Conservation (phyloP, 1,284 basidiomycete genomes). For the Ganoderma resinaceum region DNA sequence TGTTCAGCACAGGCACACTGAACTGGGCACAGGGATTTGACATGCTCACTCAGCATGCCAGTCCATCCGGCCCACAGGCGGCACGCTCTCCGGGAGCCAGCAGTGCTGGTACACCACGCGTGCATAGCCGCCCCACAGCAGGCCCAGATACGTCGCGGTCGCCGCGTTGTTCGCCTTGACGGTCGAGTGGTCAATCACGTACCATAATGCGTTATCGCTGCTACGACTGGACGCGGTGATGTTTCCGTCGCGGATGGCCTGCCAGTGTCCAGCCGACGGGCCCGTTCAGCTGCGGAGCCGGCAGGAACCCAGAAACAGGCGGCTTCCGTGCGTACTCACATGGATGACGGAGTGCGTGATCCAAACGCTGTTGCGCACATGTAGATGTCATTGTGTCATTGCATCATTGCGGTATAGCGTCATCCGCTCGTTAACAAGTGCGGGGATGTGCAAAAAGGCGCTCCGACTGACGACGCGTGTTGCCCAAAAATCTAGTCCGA, state of each 20-base stretch:
- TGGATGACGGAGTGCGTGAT: constrained; percentile 36
- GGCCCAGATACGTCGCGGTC: constrained; percentile 50
- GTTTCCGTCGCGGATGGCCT: constrained; percentile 47
- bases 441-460: background rate
- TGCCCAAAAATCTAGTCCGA: constrained; percentile 47
- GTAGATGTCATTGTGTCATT: constrained; percentile 30
- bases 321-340: constrained; percentile 12
- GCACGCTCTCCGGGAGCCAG: constrained; percentile 30
- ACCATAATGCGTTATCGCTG: constrained; percentile 48
- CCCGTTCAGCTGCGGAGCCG: background rate
- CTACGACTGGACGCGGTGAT: constrained; percentile 61
- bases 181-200: constrained; percentile 57
- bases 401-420: background rate
- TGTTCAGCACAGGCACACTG: background rate
- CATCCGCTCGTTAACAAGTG: constrained; percentile 32
- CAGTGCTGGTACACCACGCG: constrained; percentile 35
- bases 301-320: background rate
- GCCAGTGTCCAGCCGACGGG: background rate
- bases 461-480: constrained; percentile 31
- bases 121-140: constrained; percentile 51
- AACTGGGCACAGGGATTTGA: background rate
- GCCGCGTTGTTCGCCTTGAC: constrained; percentile 50
- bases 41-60: constrained; percentile 23
- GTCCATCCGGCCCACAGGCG: constrained; percentile 6
- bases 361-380: constrained; percentile 40